Evolutionary conservation across 139 green algal species (phyloP).

Genomic region (Monoraphidium neglectum): DNA sequence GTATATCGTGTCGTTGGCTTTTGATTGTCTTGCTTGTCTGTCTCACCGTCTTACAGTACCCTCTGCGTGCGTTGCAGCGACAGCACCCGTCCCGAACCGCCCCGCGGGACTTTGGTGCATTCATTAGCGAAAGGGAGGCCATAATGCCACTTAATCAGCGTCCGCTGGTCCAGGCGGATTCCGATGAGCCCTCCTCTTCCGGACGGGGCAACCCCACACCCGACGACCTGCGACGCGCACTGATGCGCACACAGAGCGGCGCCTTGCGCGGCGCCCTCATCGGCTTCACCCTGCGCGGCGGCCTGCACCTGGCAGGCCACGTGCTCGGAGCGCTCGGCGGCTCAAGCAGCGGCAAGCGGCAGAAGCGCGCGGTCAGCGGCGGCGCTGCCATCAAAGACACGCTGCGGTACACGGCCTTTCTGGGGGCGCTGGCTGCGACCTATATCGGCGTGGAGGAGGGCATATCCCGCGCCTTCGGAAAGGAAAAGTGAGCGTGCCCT

Average conservation of each 20-base stretch:
- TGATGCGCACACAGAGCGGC: not conserved
- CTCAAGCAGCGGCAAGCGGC: constrained; percentile 5
- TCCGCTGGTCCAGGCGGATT: too few relatives aligned
- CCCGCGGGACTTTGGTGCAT: too few relatives aligned
- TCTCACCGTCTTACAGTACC: too few relatives aligned
- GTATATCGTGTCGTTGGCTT: too few relatives aligned
- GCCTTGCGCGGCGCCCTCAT: not conserved
- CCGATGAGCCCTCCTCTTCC: too few relatives aligned
- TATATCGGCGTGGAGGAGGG: constrained; percentile 79
- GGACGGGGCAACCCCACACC: not conserved
- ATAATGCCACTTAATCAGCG: too few relatives aligned
- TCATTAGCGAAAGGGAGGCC: too few relatives aligned
- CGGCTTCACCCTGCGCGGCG: constrained; percentile 8
- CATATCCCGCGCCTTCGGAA: constrained; percentile 66
- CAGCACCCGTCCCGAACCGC: too few relatives aligned
- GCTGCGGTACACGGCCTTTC: constrained; percentile 65
- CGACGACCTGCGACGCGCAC: not conserved
- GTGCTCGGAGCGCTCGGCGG: constrained; percentile 5
- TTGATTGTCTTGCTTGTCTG: too few relatives aligned
- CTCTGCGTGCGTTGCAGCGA: too few relatives aligned
- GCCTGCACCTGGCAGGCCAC: constrained; percentile 29
- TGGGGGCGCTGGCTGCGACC: constrained; percentile 64
- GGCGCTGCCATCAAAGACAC: constrained; percentile 57
- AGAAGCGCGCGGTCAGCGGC: constrained; percentile 17
- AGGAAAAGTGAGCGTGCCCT: constrained; percentile 55